Evolutionary conservation across 805 yeast genomes (phyloP), one percentile per base, ranked within the genome.

Genomic region (Hanseniaspora clermontiae): DNA sequence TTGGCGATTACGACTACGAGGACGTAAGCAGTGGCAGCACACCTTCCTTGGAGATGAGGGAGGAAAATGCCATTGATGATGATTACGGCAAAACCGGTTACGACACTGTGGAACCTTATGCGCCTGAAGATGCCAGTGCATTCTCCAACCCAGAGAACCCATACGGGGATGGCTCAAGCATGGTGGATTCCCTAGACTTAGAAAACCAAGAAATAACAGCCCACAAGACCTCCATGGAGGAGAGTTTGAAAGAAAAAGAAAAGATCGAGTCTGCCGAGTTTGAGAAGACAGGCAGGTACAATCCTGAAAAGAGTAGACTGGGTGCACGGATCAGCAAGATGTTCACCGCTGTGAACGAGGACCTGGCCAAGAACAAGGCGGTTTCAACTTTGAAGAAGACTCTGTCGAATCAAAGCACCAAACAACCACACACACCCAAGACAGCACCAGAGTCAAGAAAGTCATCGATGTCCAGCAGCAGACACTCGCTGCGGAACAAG

Each of bases 301-400:
- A 68, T 51, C 73, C 70, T 0, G 59, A 66, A 37, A 69, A 67
- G 6, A 65, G 69, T 52, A 68, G 63, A 38, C 59, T 72, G 15
- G 73, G 75, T 3, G 66, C 72, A 7, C 58, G 63, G 14, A 51
- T 73, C 37, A 71, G 65, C 48, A 65, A 64, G 55, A 72, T 65
- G 0, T 50, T 72, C 0, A 65, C 70, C 0, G 3, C 45, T 39
- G 24, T 20, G 12, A 48, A 48, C 15, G 43, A 48, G 3, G 39
- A 48, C 10, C 9, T 24, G 27, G 11, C 32, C 19, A 48, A 37
- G 12, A 17, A 9, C 4, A 20, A 11, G 14, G 34, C 24, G 24
- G 9, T 42, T 10, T 24, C n/a, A 2, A 45, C 0, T 31, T 17
- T 45, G 9, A 29, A 45, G 12, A 45, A n/a, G 27, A 45, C 48